phyloP scores from a whole-genome alignment of 106 monocot species.

The Phalaenopsis equestris region DNA sequence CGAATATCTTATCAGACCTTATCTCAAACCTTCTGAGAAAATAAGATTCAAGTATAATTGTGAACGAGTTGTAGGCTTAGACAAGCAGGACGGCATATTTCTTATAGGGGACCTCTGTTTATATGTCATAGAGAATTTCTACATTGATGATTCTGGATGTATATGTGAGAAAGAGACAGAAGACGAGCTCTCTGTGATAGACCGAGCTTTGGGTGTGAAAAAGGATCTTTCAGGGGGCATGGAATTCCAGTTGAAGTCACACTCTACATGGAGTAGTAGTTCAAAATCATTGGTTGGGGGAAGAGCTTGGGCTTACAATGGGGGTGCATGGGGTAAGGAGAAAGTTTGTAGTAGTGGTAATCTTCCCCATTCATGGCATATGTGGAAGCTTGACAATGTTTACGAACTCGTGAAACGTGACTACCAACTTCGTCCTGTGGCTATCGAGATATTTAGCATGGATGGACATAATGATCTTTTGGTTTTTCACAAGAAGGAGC shows the following conservation, averaged over 20 bases:
- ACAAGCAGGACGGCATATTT: constrained; percentile 99
- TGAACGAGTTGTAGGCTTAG: constrained; percentile 94
- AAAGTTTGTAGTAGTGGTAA: constrained; percentile 67
- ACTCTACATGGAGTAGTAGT: constrained; percentile 50
- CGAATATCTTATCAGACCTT: constrained; percentile 94
- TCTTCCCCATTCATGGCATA: constrained; percentile 94
- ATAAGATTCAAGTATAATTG: constrained; percentile 93
- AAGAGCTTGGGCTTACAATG: constrained; percentile 99
- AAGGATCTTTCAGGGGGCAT: constrained; percentile 61
- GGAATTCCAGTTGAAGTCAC: constrained; percentile 67
- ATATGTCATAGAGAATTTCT: constrained; percentile 97
- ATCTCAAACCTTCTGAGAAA: constrained; percentile 79
- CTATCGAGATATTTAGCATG: constrained; percentile 98
- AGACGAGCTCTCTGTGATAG: constrained; percentile 86
- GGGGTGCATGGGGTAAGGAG: constrained; percentile 99
- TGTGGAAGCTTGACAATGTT: constrained; percentile 99
- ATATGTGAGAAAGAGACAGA: constrained; percentile 90
- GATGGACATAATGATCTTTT: constrained; percentile 98
- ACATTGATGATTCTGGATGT: constrained; percentile 86
- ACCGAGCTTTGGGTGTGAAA: constrained; percentile 95
- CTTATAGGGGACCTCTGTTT: constrained; percentile 84
- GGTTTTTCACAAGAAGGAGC: constrained; percentile 98
- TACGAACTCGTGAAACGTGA: constrained; percentile 98
- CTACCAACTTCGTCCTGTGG: constrained; percentile 96
- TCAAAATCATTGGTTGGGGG: constrained; percentile 65